Percentiles rank a stretch among this genome's conserved stretches.
Evolutionary conservation across 2,329 filamentous ascomycete genomes (phyloP).

Genomic region (Pseudopyricularia cyperi): DNA sequence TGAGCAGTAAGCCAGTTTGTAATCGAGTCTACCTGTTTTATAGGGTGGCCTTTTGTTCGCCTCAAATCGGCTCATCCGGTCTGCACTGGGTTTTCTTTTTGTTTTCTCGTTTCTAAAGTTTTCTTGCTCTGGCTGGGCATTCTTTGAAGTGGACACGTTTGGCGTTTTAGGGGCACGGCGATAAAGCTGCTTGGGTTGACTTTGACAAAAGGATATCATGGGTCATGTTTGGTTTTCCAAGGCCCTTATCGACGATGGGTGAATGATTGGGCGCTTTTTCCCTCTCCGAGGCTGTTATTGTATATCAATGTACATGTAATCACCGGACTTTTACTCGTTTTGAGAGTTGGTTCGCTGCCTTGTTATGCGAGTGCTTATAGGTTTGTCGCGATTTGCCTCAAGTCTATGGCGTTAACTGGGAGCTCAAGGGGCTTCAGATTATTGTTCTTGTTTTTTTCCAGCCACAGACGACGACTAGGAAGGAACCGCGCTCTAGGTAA

Average conservation of each 20-base stretch:
- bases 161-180: not conserved
- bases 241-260: not conserved
- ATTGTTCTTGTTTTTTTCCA: no score
- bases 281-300: no score
- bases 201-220: not conserved
- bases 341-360: no score
- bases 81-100: not conserved
- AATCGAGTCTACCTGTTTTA: not conserved
- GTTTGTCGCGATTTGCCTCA: no score
- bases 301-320: not conserved
- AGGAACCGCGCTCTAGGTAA: no score
- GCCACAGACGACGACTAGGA: no score
- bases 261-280: not conserved
- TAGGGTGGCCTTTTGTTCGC: not conserved
- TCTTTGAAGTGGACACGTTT: not conserved
- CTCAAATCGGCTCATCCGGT: no score
- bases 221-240: not conserved
- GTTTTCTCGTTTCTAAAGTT: not conserved
- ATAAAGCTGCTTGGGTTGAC: not conserved
- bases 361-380: no score
- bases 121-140: not conserved
- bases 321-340: not conserved
- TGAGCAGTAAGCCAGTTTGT: slow-evolving; percentile 4
- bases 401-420: no score
- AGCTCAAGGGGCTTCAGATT: no score